Conservation (phyloP, 2,329 filamentous ascomycete genomes). For the Aureobasidium leucospermi region DNA sequence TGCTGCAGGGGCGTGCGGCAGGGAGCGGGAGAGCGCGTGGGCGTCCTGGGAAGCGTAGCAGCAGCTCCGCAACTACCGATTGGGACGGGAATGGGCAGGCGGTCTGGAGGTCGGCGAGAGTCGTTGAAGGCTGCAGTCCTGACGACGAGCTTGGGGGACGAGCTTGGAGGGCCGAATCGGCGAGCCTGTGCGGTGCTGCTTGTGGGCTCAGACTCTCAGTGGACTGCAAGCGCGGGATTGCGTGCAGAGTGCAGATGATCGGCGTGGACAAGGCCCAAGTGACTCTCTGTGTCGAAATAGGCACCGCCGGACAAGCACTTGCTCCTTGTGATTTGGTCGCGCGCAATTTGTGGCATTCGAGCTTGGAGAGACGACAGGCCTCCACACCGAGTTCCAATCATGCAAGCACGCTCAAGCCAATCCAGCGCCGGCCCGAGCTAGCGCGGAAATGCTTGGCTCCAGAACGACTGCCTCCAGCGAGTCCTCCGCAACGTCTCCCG, state of each 20-base stretch:
- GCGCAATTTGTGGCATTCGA: constrained; percentile 4
- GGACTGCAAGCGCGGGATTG: constrained; percentile 27
- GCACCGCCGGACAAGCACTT: constrained; percentile 5
- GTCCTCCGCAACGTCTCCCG: constrained; percentile 1
- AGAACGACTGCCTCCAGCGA: not conserved
- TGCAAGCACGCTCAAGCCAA: constrained; percentile 11
- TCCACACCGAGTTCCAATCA: constrained; percentile 3
- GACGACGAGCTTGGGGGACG: not conserved
- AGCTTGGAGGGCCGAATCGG: not conserved
- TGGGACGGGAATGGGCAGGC: not conserved
- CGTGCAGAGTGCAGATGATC: constrained; percentile 44
- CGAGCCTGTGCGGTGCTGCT: not conserved
- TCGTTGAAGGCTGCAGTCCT: constrained; percentile 9
- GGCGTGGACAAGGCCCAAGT: constrained; percentile 19
- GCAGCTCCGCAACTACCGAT: constrained; percentile 15
- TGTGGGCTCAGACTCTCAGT: too few relatives aligned
- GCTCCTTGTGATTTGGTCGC: constrained; percentile 13
- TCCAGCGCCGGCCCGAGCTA: constrained; percentile 10
- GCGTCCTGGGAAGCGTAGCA: constrained; percentile 4
- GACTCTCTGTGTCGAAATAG: constrained; percentile 13
- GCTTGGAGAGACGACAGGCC: not conserved
- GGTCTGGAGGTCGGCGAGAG: not conserved
- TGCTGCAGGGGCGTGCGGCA: constrained; percentile 12
- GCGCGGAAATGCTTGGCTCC: not conserved
- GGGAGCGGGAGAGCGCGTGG: constrained; percentile 14